Evolutionary conservation across 805 yeast species (phyloP), one percentile per base, ranked within the genome.

Genomic region (Suhomyces vadensis): DNA sequence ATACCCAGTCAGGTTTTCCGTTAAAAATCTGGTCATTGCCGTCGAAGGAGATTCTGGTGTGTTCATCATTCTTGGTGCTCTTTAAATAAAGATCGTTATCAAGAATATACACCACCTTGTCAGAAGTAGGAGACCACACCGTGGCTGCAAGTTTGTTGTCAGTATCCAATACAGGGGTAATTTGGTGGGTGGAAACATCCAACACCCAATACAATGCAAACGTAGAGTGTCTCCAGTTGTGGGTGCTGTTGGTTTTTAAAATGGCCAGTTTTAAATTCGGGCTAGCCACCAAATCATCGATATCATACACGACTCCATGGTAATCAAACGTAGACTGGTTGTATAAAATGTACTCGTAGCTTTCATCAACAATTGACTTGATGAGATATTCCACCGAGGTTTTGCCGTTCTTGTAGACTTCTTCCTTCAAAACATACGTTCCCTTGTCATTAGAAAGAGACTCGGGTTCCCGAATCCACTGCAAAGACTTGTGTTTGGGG

Each of bases 1-100:
- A 86, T 1, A 86, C 83, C 94, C 95, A 87, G 56, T 86, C 94
- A 0, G 91, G 82, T 49, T 74, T 82, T 5, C 88, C 95, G 52
- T 86, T 82, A 48, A 75, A 72, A 3, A 85, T 65, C 13, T 73
- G 63, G 0, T 49, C 56, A 9, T 74, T 65, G 0, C 90, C 91
- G 57, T 79, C 85, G 4, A 49, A 47, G 0, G 85, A 77, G 7
- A 80, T 58, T 44, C 64, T 71, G 0, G 48, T 56, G 3, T 60
- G 46, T 4, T 50, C 46, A 4, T 51, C 57, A 2, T 43, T 16
- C 0, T 25, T 35, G 6, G 78, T 51, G 39, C 74, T 61, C 53
- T 77, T 73, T 10, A 83, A 38, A 52, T 67, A 83, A 2, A 87
- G 49, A 50, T 87, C 75, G 54, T 80, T 78, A 5, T 77, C 68